Evolutionary conservation across 768 basidiomycete species (phyloP), one percentile per base, ranked within the genome.

Genomic region (Nidula microcarpa): DNA sequence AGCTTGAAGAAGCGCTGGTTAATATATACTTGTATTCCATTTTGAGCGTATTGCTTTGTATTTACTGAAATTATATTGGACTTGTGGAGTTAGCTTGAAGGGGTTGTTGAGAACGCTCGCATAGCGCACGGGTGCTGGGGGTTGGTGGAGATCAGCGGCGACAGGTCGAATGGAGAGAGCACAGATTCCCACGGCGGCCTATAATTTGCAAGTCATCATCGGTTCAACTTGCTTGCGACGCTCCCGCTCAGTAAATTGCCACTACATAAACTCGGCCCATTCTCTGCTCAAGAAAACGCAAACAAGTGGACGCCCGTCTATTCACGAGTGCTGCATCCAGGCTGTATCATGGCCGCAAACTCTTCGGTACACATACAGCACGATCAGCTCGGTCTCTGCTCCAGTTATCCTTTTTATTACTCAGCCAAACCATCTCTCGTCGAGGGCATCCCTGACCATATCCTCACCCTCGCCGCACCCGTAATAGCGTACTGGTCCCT

Each of bases 401-500:
- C 56, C 6, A 54, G 70, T 17, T 61, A 73, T 18, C 87, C 87
- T 0, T 81, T 83, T 60, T 89, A 89, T 64, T 80, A 79, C 63
- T 69, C 72, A 0, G 62, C 69, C 36, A 70, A 75, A 30, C 68
- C 72, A 14, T 65, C 72, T 1, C 63, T 87, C 46, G 43, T 94
- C 32, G 70, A 80, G 6, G 66, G 73, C 34, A 56, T 95, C 49
- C 77, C 88, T 1, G 96, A 98, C 73, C 74, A 83, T 55, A 58
- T 79, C 57, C 73, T 95, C 23, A 80, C 91, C 14, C 74, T 96
- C 45, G 75, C 82, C 4, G 79, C 84, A 1, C 96, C 96, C 0
- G 62, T 98, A 50, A 53, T 89, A 51, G 84, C 83, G 4, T 98
- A 98, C 74, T 99, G 97, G 96, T 57, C 70, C 2, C 68, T 86